Conservation (phyloP, 257 asterid species). For the Solanum etuberosum region DNA sequence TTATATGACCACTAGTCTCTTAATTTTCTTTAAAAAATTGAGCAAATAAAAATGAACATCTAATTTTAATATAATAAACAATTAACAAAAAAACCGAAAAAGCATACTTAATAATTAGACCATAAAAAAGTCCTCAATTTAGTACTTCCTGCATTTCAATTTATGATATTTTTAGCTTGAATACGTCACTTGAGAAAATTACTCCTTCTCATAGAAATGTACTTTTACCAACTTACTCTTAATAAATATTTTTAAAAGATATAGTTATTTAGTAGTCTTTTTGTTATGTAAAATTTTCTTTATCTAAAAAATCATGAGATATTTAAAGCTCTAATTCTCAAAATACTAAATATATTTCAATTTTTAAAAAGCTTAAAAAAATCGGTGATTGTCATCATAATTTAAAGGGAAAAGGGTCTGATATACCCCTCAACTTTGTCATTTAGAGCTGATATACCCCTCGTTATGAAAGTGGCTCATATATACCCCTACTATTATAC, state of each 20-base stretch:
- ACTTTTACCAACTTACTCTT: background rate
- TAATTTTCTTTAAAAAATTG: fast-evolving
- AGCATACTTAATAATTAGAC: background rate
- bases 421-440: too few species aligned
- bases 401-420: too few species aligned
- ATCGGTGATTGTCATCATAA: background rate
- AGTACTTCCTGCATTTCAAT: background rate
- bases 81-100: background rate
- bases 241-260: too few species aligned
- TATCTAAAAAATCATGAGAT: background rate
- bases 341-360: background rate
- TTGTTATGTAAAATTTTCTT: background rate
- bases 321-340: background rate
- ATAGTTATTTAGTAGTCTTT: background rate
- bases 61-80: background rate
- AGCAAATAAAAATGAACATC: background rate
- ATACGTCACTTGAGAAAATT: background rate
- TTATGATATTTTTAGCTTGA: background rate
- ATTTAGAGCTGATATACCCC: too few species aligned
- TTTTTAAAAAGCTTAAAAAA: background rate
- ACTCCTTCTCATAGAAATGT: background rate
- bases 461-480: too few species aligned
- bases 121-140: background rate
- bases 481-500: too few species aligned
- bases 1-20: background rate